phyloP scores from a whole-genome alignment of 139 green algal species.

The Bryopsis sp. region DNA sequence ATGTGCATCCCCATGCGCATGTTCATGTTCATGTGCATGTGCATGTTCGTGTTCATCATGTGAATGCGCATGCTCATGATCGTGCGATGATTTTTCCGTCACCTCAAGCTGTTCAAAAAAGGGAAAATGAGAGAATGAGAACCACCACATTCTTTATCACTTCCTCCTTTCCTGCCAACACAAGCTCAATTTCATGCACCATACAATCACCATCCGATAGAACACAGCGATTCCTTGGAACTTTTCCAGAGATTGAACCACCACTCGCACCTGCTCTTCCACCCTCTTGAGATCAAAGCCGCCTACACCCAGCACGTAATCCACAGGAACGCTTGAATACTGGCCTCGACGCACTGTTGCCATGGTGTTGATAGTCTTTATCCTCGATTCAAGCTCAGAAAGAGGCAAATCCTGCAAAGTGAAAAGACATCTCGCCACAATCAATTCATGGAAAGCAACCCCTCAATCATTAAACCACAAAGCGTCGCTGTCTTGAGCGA shows the following conservation, averaged over 20 bases:
- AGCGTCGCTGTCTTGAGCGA: too few relatives aligned
- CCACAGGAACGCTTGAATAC: constrained; percentile 28
- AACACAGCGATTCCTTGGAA: too few relatives aligned
- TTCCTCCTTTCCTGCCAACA: too few relatives aligned
- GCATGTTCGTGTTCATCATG: constrained; percentile 23
- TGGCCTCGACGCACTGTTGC: constrained; percentile 38
- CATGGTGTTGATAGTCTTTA: constrained; percentile 78
- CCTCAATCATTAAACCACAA: too few relatives aligned
- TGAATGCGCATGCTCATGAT: too few relatives aligned
- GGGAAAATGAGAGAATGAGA: too few relatives aligned
- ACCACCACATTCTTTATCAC: too few relatives aligned
- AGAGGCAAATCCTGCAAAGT: constrained; percentile 21
- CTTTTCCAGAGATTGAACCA: neutral
- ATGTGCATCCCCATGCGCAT: constrained; percentile 27
- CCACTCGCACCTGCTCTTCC: constrained; percentile 55
- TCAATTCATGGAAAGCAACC: too few relatives aligned
- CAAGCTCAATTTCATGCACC: too few relatives aligned
- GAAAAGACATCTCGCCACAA: neutral
- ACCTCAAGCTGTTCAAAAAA: neutral
- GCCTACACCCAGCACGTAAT: constrained; percentile 87
- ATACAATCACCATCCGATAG: too few relatives aligned
- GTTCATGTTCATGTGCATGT: constrained; percentile 26
- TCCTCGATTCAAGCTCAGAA: constrained; percentile 41
- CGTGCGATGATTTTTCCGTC: too few relatives aligned
- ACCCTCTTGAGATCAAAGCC: constrained; percentile 89